Conservation (phyloP, 2,329 filamentous ascomycete genomes). For the Leptographium lundbergii region DNA sequence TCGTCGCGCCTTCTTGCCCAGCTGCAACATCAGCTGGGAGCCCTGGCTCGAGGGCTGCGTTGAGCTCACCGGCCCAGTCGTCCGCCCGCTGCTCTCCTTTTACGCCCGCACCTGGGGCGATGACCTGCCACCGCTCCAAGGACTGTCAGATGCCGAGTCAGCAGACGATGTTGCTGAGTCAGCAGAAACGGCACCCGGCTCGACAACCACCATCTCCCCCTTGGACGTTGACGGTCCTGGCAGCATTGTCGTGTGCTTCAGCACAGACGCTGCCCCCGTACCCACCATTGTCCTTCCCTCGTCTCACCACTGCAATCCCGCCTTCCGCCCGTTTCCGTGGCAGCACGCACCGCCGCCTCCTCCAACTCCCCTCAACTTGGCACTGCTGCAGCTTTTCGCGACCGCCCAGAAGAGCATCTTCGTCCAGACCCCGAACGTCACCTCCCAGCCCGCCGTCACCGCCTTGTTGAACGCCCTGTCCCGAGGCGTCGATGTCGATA, state of each 20-base stretch:
- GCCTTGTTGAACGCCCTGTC: constrained; percentile 47
- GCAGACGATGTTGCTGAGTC: background rate
- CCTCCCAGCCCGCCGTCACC: constrained; percentile 49
- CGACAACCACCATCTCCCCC: background rate
- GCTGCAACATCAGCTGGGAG: constrained; percentile 80
- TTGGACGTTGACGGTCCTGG: constrained; percentile 9
- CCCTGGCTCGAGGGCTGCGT: constrained; percentile 75
- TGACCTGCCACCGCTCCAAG: constrained; percentile 7
- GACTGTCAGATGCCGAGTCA: background rate
- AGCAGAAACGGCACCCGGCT: background rate
- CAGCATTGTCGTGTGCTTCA: constrained; percentile 8
- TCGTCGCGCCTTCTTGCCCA: constrained; percentile 53
- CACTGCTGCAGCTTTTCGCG: constrained; percentile 47
- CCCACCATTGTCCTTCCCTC: constrained; percentile 57
- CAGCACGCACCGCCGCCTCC: constrained; percentile 23
- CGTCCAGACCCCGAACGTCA: constrained; percentile 69
- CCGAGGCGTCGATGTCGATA: constrained; percentile 54
- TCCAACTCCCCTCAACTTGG: constrained; percentile 55
- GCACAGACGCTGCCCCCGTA: background rate
- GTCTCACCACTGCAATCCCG: constrained; percentile 56
- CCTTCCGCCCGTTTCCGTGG: constrained; percentile 48
- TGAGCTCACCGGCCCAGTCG: constrained; percentile 48
- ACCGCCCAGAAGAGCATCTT: constrained; percentile 47
- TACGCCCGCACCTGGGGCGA: constrained; percentile 56
- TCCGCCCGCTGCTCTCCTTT: constrained; percentile 51